A percentile compares a stretch with the other conserved stretches of the same genome.
phyloP scores from a whole-genome alignment of 441 rosid species.

The Arabidopsis lyrata region DNA sequence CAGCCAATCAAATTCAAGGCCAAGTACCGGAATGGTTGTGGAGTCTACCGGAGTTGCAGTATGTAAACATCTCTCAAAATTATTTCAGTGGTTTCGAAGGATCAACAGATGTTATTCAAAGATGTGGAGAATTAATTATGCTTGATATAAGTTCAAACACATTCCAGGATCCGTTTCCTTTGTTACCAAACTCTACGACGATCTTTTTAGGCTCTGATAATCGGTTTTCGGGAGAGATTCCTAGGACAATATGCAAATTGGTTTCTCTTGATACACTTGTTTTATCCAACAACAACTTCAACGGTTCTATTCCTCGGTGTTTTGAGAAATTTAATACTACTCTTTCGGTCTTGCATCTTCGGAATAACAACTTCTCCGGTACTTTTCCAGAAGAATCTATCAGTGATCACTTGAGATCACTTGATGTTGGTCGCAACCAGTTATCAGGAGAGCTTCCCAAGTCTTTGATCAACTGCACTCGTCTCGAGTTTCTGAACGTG shows the following conservation, averaged over 20 bases:
- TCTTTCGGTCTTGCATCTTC: constrained; percentile 28
- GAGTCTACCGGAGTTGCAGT: neutral
- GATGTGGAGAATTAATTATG: neutral
- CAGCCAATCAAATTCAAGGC: constrained; percentile 23
- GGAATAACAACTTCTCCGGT: constrained; percentile 23
- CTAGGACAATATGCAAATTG: constrained; percentile 17
- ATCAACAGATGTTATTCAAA: constrained; percentile 16
- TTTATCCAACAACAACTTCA: too few relatives aligned
- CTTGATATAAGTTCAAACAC: constrained; percentile 32
- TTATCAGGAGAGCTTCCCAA: constrained; percentile 27
- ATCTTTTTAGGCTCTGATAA: neutral
- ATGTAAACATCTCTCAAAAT: constrained; percentile 31
- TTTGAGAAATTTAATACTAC: constrained; percentile 18
- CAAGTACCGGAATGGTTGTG: constrained; percentile 40
- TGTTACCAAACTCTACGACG: constrained; percentile 15
- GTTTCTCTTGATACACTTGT: constrained; percentile 17
- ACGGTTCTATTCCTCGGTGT: constrained; percentile 33
- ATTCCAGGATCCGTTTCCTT: constrained; percentile 9
- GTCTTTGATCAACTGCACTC: constrained; percentile 20
- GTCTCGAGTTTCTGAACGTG: constrained; percentile 25
- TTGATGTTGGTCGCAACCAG: neutral
- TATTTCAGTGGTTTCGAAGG: constrained; percentile 5
- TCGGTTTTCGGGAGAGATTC: constrained; percentile 32
- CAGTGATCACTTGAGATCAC: neutral
- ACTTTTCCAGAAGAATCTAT: neutral